Conservation (phyloP, 1,284 basidiomycete genomes). For the Naganishia cerealis region DNA sequence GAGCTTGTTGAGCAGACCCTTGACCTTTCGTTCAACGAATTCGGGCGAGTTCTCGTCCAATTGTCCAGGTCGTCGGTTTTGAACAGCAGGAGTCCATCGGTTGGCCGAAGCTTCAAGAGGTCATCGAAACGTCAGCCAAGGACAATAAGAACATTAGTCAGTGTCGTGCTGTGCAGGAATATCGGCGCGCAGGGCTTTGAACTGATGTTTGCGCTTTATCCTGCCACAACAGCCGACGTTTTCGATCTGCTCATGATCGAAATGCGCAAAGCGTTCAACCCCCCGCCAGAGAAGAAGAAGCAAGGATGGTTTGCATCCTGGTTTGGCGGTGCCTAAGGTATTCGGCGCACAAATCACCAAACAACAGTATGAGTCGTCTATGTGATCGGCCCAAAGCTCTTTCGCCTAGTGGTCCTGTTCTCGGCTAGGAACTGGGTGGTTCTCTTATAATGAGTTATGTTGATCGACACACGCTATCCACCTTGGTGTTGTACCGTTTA, state of each 20-base stretch:
- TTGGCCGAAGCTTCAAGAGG: constrained; percentile 77
- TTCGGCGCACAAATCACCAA: too few species aligned
- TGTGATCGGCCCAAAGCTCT: not conserved
- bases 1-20: constrained; percentile 88
- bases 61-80: constrained; percentile 50
- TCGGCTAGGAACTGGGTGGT: not conserved
- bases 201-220: not conserved
- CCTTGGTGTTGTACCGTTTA: not conserved
- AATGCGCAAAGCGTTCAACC: constrained; percentile 60
- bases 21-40: constrained; percentile 90
- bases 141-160: constrained; percentile 82
- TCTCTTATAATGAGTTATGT: not conserved
- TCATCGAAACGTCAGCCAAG: constrained; percentile 86
- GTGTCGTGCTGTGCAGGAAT: constrained; percentile 42
- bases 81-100: constrained; percentile 67
- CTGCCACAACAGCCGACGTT: constrained; percentile 66
- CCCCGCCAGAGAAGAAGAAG: constrained; percentile 48
- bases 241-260: constrained; percentile 84
- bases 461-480: not conserved
- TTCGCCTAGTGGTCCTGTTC: not conserved
- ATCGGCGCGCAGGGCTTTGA: not conserved
- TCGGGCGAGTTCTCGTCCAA: constrained; percentile 70
- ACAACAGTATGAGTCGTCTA: not conserved
- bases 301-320: constrained; percentile 27
- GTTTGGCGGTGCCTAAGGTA: constrained; percentile 36